Conservation (phyloP, 2,329 filamentous ascomycete species). For the Xylariaceae sp. region DNA sequence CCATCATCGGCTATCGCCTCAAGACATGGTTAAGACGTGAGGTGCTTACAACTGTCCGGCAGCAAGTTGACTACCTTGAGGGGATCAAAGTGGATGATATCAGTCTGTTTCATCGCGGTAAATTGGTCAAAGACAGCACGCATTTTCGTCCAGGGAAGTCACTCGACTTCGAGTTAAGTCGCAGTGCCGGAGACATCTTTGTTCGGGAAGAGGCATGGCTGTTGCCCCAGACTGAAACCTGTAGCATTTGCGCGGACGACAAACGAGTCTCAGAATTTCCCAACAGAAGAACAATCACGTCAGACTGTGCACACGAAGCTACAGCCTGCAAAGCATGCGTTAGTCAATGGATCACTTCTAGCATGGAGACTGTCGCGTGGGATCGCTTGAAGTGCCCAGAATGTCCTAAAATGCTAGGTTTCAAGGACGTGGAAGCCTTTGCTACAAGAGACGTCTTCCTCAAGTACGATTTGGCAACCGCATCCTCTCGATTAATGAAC, state of each 20-base stretch:
- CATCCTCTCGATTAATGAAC: background rate
- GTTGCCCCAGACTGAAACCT: conserved; percentile 40
- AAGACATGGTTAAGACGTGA: conserved; percentile 30
- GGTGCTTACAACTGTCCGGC: conserved; percentile 27
- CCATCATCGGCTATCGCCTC: conserved; percentile 21
- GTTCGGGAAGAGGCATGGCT: conserved; percentile 45
- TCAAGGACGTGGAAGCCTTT: conserved; percentile 42
- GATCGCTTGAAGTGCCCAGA: conserved; percentile 46
- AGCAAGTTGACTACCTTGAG: conserved; percentile 16
- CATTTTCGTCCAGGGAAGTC: conserved; percentile 36
- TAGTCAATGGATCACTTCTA: conserved; percentile 43
- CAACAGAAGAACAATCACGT: conserved; percentile 35
- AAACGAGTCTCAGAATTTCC: conserved; percentile 46
- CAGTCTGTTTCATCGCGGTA: conserved; percentile 25
- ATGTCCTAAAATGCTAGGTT: conserved; percentile 41
- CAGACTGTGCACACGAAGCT: conserved; percentile 39
- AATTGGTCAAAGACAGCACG: conserved; percentile 17
- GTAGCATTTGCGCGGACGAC: conserved; percentile 45
- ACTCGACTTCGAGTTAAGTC: conserved; percentile 42
- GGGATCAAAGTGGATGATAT: conserved; percentile 32
- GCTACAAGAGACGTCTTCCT: conserved; percentile 39
- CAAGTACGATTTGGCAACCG: conserved; percentile 11
- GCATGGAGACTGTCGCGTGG: conserved; percentile 41
- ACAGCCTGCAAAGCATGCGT: conserved; percentile 45
- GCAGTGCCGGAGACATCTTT: conserved; percentile 38